phyloP scores from a whole-genome alignment of 352 stramenopile genomes.

The Phytophthora fragariaefolia region DNA sequence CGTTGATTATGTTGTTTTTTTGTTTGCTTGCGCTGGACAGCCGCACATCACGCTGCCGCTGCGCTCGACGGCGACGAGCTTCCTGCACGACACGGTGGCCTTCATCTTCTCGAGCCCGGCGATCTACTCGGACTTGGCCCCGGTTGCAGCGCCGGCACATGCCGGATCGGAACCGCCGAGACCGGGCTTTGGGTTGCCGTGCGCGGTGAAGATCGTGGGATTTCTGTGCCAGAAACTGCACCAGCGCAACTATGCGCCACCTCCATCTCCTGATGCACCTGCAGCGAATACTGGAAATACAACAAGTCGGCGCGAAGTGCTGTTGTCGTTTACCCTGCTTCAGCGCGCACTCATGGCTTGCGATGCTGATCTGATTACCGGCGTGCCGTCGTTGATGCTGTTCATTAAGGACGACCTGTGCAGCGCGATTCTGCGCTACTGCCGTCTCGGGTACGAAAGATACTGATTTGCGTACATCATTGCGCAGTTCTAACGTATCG shows the following conservation, averaged over 20 bases:
- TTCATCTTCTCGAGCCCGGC: conserved; percentile 68
- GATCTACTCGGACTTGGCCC: conserved; percentile 50
- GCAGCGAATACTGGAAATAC: conserved; percentile 21
- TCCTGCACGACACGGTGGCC: conserved; percentile 65
- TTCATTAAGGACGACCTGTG: conserved; percentile 90
- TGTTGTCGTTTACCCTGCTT: conserved; percentile 77
- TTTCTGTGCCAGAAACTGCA: conserved; percentile 87
- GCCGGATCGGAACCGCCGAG: conserved; percentile 6
- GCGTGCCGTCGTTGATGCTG: conserved; percentile 73
- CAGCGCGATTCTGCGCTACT: conserved; percentile 73
- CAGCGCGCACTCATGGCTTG: conserved; percentile 60
- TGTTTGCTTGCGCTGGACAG: conserved; percentile 30
- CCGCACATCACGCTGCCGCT: conserved; percentile 68
- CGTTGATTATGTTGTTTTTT: neutral
- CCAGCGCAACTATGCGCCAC: conserved; percentile 44
- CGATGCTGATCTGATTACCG: conserved; percentile 53
- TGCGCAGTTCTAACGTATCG: conserved; percentile 4
- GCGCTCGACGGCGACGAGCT: conserved; percentile 66
- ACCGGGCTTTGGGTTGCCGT: conserved; percentile 72
- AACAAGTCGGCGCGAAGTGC: conserved; percentile 59
- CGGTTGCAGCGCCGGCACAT: neutral
- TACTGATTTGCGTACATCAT: neutral
- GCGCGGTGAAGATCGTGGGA: conserved; percentile 78
- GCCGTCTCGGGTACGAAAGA: conserved; percentile 63
- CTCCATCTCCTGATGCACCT: conserved; percentile 26